Base-by-base conservation (phyloP, 805 yeast species). In the Nakazawaea holstii region DNA sequence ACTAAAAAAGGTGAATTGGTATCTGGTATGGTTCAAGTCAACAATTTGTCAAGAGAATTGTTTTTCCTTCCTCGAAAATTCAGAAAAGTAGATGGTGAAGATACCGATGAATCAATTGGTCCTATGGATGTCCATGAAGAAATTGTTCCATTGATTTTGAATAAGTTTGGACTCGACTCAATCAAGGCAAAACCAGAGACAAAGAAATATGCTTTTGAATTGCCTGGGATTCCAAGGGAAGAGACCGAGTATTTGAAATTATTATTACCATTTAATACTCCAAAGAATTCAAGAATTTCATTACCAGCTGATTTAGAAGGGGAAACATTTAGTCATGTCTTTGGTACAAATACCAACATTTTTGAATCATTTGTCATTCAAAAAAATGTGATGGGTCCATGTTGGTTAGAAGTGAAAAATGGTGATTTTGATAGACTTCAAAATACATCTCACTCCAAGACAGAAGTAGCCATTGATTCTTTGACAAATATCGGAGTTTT, bases 311-410 rank as follows among this genome's bases (percentile, higher is more conserved):
- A 82, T 49, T 61, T 85, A 31, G 79, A 77, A 52, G 95, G 97
- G 52, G 82, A 79, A 40, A 86, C 95, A 0, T 90, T 87, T 59
- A 67, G 73, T 8, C 84, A 79, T 49, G 87, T 89, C 2, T 89
- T 90, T 67, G 98, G 98, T 43, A 73, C 87, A 2, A 78, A 73
- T 50, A 64, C 94, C 2, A 74, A 75, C 47, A 70, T 87, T 24
- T 90, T 94, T 62, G 99, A 94, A 68, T 74, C 87, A 10, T 89
- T 94, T 64, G 94, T 89, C 9, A 57, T 91, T 26, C 88, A 84
- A 62, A 74, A 87, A 55, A 82, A 84, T 55, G 74, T 94, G 39
- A 91, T 89, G 97, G 99, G 99, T 8, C 99, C 99, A 3, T 90
- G 98, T 62, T 94, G 99, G 99, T 69, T 94, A 45, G 85, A 85